A percentile compares a stretch with the other conserved stretches of the same genome.
Evolutionary conservation across 306 rosid species (phyloP).

Genomic region (Cyamopsis tetragonoloba): DNA sequence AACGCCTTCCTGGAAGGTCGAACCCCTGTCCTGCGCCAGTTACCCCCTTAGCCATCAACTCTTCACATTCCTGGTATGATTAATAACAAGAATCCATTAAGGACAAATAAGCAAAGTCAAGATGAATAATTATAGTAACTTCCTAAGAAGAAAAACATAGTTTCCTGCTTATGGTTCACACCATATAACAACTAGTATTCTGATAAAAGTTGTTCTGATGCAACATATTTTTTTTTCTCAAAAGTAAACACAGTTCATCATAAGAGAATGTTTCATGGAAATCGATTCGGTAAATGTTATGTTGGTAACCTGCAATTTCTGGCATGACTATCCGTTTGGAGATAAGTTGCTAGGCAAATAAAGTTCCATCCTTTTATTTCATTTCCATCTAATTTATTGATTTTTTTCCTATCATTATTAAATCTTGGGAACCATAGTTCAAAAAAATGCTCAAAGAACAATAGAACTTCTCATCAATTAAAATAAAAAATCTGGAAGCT

Average conservation of each 20-base stretch:
- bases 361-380: conserved; percentile 10
- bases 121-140: not conserved
- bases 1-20: conserved; percentile 86
- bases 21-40: conserved; percentile 72
- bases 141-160: not conserved
- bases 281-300: not conserved
- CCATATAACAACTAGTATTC: not conserved
- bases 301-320: not conserved
- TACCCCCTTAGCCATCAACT: conserved; percentile 77
- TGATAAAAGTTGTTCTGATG: not conserved
- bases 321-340: not conserved
- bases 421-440: not conserved
- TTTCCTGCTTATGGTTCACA: not conserved
- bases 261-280: not conserved
- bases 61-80: conserved; percentile 75
- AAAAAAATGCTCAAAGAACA: not conserved
- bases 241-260: not conserved
- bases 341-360: conserved; percentile 5
- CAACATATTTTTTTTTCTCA: not conserved
- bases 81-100: not conserved
- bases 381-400: not conserved
- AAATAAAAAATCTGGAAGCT: not conserved
- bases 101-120: conserved; percentile 8
- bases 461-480: not conserved
- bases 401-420: not conserved